Percentiles rank a stretch among this genome's conserved stretches.
These are phyloP conservation scores for Vickermania spadyakhi DNA, from an alignment of 208 protist species.

Conservation along the genomic window DNA sequence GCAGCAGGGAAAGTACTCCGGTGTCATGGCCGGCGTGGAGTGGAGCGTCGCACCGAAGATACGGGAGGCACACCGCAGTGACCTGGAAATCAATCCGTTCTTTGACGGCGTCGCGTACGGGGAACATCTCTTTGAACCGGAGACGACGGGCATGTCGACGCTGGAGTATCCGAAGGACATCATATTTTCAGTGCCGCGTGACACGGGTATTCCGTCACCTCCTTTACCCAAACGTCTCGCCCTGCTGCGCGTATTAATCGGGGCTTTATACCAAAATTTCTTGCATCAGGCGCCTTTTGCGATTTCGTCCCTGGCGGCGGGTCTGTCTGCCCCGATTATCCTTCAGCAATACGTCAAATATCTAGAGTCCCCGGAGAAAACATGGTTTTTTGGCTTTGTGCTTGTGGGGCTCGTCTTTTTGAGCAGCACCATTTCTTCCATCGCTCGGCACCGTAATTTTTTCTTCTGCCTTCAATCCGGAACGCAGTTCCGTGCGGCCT, in stretches of 20 bases:
- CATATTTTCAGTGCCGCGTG: conserved; percentile 6
- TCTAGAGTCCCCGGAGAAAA: conserved; percentile 2
- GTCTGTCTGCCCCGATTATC: conserved; percentile 24
- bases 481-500: neutral
- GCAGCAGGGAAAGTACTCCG: conserved; percentile 44
- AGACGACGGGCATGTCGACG: conserved; percentile 26
- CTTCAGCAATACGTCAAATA: conserved; percentile 25
- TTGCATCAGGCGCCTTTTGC: neutral
- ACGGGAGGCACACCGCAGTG: conserved; percentile 10
- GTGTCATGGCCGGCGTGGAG: conserved; percentile 56
- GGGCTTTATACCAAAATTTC: neutral
- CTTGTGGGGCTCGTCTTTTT: conserved; percentile 22
- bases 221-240: neutral
- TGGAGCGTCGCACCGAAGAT: conserved; percentile 30
- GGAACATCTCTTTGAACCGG: conserved; percentile 49
- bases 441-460: neutral
- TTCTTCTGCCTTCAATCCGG: neutral
- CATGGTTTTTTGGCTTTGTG: conserved; percentile 13
- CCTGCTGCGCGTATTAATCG: neutral
- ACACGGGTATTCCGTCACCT: neutral
- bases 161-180: conserved; percentile 35
- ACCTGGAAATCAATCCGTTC: conserved; percentile 12
- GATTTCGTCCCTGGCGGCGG: neutral
- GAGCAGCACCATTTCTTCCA: conserved; percentile 9
- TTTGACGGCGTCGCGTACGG: conserved; percentile 44